These are phyloP conservation scores for Aureobasidium sp. DNA, from an alignment of 2,329 filamentous ascomycete species.

Conservation along the genomic window DNA sequence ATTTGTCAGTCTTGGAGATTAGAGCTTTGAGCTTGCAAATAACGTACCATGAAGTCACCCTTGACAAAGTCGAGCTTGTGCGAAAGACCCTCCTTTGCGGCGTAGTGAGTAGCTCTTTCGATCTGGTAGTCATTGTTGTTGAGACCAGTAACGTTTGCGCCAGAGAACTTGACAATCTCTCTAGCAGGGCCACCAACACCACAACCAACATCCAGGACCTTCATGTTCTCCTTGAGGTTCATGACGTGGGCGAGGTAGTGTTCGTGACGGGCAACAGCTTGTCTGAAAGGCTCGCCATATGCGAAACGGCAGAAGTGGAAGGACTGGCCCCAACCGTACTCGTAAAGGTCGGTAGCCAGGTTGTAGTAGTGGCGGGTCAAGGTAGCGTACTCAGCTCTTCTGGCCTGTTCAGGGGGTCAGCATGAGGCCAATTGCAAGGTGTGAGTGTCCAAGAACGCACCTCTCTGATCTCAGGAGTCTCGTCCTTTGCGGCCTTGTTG, in stretches of 20 bases:
- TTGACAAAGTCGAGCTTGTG: constrained; percentile 81
- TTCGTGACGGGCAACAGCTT: constrained; percentile 92
- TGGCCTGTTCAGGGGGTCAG: constrained; percentile 32
- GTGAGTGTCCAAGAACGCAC: constrained; percentile 26
- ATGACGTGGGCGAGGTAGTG: constrained; percentile 93
- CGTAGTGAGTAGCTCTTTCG: constrained; percentile 80
- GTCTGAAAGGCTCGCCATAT: constrained; percentile 75
- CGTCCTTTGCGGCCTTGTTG: constrained; percentile 67
- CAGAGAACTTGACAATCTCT: constrained; percentile 94
- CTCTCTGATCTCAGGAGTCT: constrained; percentile 77
- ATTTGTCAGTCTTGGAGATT: constrained; percentile 15
- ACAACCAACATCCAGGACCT: constrained; percentile 90
- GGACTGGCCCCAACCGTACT: constrained; percentile 91
- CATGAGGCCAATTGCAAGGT: background rate
- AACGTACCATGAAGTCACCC: constrained; percentile 82
- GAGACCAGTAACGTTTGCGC: constrained; percentile 78
- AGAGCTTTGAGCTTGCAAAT: background rate
- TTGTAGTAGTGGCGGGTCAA: constrained; percentile 73
- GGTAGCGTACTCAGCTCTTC: constrained; percentile 78
- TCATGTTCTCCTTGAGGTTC: constrained; percentile 76
- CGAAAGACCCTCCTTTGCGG: constrained; percentile 69
- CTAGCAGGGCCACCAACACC: constrained; percentile 92
- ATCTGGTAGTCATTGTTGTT: constrained; percentile 99
- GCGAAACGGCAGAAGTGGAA: constrained; percentile 98
- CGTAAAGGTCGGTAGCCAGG: constrained; percentile 50